Percentiles rank a stretch among this genome's conserved stretches.
Conservation (phyloP, 805 yeast species). For the Teunomyces gatunensis region DNA sequence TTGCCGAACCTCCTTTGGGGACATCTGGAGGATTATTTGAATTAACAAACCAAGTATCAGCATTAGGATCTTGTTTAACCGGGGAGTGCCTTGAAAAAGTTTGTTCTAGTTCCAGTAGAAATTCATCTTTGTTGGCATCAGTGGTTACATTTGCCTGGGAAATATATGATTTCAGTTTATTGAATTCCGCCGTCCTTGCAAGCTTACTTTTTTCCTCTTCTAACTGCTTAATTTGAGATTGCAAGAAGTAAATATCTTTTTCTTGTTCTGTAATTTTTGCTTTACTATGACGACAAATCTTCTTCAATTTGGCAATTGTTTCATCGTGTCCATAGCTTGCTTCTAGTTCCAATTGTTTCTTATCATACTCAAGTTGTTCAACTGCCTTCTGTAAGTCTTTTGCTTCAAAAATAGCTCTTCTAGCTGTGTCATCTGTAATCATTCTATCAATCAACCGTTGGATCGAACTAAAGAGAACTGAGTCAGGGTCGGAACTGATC, state of each 20-base stretch:
- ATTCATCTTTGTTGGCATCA: constrained; percentile 4
- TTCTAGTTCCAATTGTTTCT: constrained; percentile 19
- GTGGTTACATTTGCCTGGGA: constrained; percentile 1
- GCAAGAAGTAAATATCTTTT: constrained; percentile 23
- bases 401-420: constrained; percentile 32
- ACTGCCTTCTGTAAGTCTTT: constrained; percentile 22
- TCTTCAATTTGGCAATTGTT: constrained; percentile 20
- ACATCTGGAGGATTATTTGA: background rate
- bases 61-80: background rate
- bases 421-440: constrained; percentile 34
- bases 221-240: constrained; percentile 19
- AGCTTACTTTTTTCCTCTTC: constrained; percentile 16
- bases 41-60: constrained; percentile 2
- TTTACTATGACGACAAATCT: constrained; percentile 19
- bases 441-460: constrained; percentile 34
- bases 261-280: constrained; percentile 23
- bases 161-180: background rate
- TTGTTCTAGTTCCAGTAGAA: constrained; percentile 10
- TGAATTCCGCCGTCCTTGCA: background rate
- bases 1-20: background rate
- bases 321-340: constrained; percentile 20
- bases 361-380: constrained; percentile 19
- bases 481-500: constrained; percentile 21
- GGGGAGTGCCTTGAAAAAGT: constrained; percentile 7
- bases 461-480: constrained; percentile 30